These are phyloP conservation scores for Cyberlindnera veronae DNA, from an alignment of 805 yeast genomes.

Conservation along the genomic window DNA sequence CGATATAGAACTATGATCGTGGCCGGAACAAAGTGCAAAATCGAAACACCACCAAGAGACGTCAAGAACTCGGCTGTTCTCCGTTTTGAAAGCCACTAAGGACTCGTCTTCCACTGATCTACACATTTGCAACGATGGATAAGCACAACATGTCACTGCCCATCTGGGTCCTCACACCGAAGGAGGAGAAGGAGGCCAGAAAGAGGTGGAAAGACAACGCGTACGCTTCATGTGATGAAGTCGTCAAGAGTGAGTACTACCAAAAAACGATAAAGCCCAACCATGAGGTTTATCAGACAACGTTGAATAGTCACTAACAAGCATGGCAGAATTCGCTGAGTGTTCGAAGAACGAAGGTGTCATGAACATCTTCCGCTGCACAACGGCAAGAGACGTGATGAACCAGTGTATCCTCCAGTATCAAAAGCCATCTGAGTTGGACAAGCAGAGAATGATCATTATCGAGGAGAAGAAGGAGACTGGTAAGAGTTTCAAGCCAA, in stretches of 20 bases:
- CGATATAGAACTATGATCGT: too few species aligned
- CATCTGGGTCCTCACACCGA: conserved; percentile 71
- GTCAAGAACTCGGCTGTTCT: too few species aligned
- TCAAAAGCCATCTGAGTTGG: conserved; percentile 63
- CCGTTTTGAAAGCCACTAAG: too few species aligned
- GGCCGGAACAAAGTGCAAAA: too few species aligned
- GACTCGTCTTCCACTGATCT: too few species aligned
- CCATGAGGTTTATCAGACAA: too few species aligned
- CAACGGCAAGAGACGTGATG: conserved; percentile 53
- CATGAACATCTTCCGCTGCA: conserved; percentile 65
- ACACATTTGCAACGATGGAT: conserved; percentile 19
- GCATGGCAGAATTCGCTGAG: conserved; percentile 48
- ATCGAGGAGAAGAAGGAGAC: conserved; percentile 52
- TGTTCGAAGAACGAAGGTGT: conserved; percentile 65
- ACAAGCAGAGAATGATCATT: conserved; percentile 61
- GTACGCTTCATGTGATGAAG: conserved; percentile 61
- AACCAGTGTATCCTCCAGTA: conserved; percentile 58
- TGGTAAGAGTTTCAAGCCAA: conserved; percentile 10
- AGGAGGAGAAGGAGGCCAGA: conserved; percentile 70
- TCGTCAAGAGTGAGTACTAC: conserved; percentile 60
- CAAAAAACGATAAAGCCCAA: neutral
- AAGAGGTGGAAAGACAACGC: conserved; percentile 66
- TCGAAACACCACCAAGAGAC: too few species aligned
- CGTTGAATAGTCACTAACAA: neutral
- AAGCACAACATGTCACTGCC: conserved; percentile 45